A percentile compares a stretch with the other conserved stretches of the same genome.
Evolutionary conservation across 2,329 filamentous ascomycete species (phyloP).

Genomic region (Aureobasidium sp.): DNA sequence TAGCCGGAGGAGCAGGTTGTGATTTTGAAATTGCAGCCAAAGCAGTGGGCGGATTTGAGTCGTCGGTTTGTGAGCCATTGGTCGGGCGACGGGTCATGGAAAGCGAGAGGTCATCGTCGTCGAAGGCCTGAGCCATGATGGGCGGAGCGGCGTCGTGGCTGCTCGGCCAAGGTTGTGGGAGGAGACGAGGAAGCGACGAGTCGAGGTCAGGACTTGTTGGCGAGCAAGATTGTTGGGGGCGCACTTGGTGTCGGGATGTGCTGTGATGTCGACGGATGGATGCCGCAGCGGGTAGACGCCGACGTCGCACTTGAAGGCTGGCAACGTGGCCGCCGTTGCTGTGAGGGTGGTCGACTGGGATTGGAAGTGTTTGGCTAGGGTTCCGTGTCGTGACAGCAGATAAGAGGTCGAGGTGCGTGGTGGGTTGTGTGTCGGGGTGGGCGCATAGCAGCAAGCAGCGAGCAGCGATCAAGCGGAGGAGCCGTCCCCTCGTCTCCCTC

Average conservation of each 20-base stretch:
- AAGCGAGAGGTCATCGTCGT: conserved; percentile 34
- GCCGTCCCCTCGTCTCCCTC: background rate
- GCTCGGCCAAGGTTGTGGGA: background rate
- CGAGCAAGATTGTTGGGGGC: background rate
- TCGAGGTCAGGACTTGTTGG: background rate
- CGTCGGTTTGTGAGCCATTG: conserved; percentile 19
- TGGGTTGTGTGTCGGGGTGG: background rate
- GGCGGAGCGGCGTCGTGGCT: background rate
- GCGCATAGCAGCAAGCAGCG: background rate
- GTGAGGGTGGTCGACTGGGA: background rate
- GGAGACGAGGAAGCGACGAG: background rate
- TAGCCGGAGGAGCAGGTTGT: conserved; percentile 5
- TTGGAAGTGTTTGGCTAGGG: background rate
- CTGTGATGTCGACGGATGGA: background rate
- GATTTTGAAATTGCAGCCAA: background rate
- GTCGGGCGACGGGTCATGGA: conserved; percentile 26
- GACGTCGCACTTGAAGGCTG: background rate
- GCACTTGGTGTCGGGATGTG: background rate
- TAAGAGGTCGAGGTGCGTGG: background rate
- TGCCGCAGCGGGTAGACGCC: background rate
- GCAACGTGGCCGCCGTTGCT: background rate
- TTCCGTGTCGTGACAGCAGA: background rate
- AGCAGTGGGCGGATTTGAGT: conserved; percentile 6
- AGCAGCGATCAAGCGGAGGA: background rate
- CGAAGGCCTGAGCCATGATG: conserved; percentile 31